Conservation (phyloP, 2,329 filamentous ascomycete genomes). For the Ophiostoma triangulosporum region DNA sequence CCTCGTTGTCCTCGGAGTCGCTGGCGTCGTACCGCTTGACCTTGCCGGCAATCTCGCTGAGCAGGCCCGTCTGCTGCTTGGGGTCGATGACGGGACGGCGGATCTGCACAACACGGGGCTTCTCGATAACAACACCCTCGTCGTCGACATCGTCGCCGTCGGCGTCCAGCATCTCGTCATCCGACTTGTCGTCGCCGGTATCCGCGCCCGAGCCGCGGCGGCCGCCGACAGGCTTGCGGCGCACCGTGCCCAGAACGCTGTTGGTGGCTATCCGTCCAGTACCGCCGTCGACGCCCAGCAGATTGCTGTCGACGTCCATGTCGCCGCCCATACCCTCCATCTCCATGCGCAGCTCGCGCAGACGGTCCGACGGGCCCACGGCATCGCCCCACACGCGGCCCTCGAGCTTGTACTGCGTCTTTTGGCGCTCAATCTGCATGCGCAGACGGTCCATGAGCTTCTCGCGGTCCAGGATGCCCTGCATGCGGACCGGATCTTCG, state of each 20-base stretch:
- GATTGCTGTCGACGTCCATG: slow-evolving; percentile 29
- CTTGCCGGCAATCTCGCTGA: slow-evolving; percentile 60
- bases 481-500: slow-evolving; percentile 62
- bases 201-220: background rate
- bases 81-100: slow-evolving; percentile 52
- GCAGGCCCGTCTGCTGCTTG: slow-evolving; percentile 53
- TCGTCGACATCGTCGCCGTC: slow-evolving; percentile 37
- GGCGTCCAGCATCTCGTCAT: slow-evolving; percentile 18
- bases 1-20: slow-evolving; percentile 55
- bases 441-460: slow-evolving; percentile 85
- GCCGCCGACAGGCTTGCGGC: slow-evolving; percentile 38
- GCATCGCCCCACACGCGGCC: slow-evolving; percentile 78
- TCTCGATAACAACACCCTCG: slow-evolving; percentile 54
- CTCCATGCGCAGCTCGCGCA: slow-evolving; percentile 82
- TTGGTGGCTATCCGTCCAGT: slow-evolving; percentile 35
- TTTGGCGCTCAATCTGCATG: slow-evolving; percentile 89
- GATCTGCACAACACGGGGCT: slow-evolving; percentile 66
- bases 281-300: slow-evolving; percentile 37
- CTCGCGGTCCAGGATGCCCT: slow-evolving; percentile 87
- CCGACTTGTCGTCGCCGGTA: background rate
- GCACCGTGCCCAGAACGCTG: slow-evolving; percentile 59
- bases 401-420: slow-evolving; percentile 95
- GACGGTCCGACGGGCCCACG: slow-evolving; percentile 75
- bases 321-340: slow-evolving; percentile 53
- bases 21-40: slow-evolving; percentile 60